Conservation (phyloP, 2,329 filamentous ascomycete genomes). For the Cytospora leucostoma region DNA sequence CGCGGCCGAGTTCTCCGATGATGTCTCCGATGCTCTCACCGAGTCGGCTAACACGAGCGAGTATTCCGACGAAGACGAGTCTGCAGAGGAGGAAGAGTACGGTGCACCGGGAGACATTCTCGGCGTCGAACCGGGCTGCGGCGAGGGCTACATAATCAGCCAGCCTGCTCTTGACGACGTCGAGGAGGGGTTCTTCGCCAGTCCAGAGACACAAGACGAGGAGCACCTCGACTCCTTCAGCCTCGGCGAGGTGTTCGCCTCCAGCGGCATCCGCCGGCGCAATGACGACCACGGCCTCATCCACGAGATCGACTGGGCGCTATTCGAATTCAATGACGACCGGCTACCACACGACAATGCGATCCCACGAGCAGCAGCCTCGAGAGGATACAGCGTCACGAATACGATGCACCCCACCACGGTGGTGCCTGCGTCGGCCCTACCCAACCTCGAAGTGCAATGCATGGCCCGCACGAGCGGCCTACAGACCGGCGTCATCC, state of each 20-base stretch:
- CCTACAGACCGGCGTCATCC: constrained; percentile 75
- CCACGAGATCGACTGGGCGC: constrained; percentile 94
- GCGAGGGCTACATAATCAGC: constrained; percentile 78
- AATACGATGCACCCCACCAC: constrained; percentile 54
- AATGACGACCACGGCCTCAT: constrained; percentile 67
- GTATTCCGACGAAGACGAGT: constrained; percentile 48
- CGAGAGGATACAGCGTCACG: constrained; percentile 32
- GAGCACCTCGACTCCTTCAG: constrained; percentile 82
- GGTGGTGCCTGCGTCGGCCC: constrained; percentile 58
- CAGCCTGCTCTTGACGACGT: constrained; percentile 91
- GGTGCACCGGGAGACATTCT: constrained; percentile 73
- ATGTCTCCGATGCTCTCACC: constrained; percentile 56
- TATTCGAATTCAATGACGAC: constrained; percentile 76
- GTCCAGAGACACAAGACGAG: constrained; percentile 68
- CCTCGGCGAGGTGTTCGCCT: constrained; percentile 83
- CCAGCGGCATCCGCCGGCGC: constrained; percentile 82
- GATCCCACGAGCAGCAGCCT: constrained; percentile 50
- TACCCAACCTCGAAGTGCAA: constrained; percentile 79
- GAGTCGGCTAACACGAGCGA: constrained; percentile 56
- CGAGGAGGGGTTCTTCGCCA: constrained; percentile 78
- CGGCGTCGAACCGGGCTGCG: constrained; percentile 73
- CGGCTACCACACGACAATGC: constrained; percentile 72
- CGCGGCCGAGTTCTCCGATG: constrained; percentile 63
- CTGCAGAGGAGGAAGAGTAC: constrained; percentile 55
- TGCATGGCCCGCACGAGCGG: constrained; percentile 88